Evolutionary conservation across 73 alveolate genomes (phyloP), one percentile per base, ranked within the genome.

Genomic region (Paramecium caudatum): DNA sequence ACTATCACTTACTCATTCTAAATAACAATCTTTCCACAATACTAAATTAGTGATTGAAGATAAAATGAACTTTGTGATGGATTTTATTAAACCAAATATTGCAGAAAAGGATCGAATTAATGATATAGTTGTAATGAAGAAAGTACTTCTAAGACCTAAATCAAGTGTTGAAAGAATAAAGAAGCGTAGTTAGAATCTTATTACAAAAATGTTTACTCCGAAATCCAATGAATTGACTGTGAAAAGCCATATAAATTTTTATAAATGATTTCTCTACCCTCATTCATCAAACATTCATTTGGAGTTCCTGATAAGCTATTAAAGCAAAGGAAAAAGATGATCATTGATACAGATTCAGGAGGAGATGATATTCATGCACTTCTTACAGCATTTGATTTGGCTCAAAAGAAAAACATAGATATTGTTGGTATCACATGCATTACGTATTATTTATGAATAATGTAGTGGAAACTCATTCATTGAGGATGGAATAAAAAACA

Each of bases 281-380:
- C 88, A 41, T 74, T 74, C 70, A 45, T 74, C 88, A 74, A 74
- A 74, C 62, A 27, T 13, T 34, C 17, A 16, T 74, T 41, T 16
- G 88, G 88, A 5, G 55, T 74, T 41, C 88, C 88, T 41, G 62
- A 74, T 5, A 74, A 74, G 19, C 65, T 74, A 45, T 33, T 65
- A 8, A 74, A 74, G n/a, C 12, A 74, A 74, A 41, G 68, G 43
- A 16, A 63, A 5, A 74, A 74, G 19, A 74, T 74, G 68, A 74
- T 74, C 7, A 74, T 74, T 6, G 88, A 74, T 25, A 74, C 88
- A 36, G 88, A 74, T 74, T 37, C 55, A 9, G 88, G 88, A 2
- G 65, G 88, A 0, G 88, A 74, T 74, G 88, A 74, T 45, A 74
- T 45, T 2, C 88, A 74, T 74, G 88, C 88, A 6, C 10, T 74